Evolutionary conservation across 768 basidiomycete species (phyloP).

Genomic region (Mycena belliarum): DNA sequence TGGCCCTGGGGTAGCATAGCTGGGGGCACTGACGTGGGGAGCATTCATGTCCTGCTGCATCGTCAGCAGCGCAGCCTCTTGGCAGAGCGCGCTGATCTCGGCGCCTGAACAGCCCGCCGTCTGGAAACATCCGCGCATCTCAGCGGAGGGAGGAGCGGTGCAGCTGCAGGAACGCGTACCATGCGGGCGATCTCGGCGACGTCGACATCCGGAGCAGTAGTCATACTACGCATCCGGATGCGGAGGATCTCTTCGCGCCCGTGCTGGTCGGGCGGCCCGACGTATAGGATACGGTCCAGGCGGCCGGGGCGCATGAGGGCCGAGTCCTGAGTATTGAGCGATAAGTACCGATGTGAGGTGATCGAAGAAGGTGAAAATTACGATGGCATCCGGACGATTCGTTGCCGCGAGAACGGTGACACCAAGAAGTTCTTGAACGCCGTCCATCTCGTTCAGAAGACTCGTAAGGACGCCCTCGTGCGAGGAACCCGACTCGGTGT

Average conservation of each 20-base stretch:
- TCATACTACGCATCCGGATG: conserved; percentile 80
- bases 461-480: conserved; percentile 93
- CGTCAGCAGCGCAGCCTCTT: conserved; percentile 90
- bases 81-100: conserved; percentile 88
- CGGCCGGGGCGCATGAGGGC: conserved; percentile 95
- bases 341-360: not conserved
- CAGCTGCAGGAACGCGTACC: conserved; percentile 42
- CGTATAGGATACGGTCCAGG: conserved; percentile 90
- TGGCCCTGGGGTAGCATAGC: not conserved
- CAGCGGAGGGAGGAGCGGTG: not conserved
- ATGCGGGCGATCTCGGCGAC: conserved; percentile 65
- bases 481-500: conserved; percentile 52
- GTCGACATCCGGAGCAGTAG: conserved; percentile 70
- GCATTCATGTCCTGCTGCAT: conserved; percentile 89
- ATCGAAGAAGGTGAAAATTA: conserved; percentile 40
- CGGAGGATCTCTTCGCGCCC: conserved; percentile 84
- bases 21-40: conserved; percentile 60
- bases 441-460: conserved; percentile 97
- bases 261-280: conserved; percentile 83
- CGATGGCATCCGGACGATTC: conserved; percentile 91
- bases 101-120: conserved; percentile 96
- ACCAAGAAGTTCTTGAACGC: conserved; percentile 90
- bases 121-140: conserved; percentile 54
- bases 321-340: conserved; percentile 67
- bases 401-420: conserved; percentile 98